Evolutionary conservation across 2,329 filamentous ascomycete species (phyloP).

Genomic region (Talaromyces verruculosus): DNA sequence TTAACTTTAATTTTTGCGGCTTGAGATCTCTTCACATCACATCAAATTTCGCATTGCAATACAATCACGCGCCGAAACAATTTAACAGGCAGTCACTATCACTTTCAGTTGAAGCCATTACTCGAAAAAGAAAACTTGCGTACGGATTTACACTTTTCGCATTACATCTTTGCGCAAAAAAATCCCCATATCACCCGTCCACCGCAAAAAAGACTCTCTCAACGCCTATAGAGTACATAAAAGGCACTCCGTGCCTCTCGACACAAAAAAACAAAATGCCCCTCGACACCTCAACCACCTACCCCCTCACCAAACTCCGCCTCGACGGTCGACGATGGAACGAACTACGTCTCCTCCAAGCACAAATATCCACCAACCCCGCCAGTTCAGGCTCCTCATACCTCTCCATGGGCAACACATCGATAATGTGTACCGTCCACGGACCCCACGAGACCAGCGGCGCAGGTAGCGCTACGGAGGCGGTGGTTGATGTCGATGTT

Average conservation of each 20-base stretch:
- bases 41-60: not conserved
- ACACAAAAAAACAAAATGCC: constrained; percentile 64
- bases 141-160: not conserved
- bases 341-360: constrained; percentile 84
- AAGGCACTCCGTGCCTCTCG: not conserved
- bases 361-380: constrained; percentile 87
- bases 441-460: constrained; percentile 69
- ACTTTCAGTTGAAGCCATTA: no score
- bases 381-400: constrained; percentile 91
- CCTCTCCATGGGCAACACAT: constrained; percentile 95
- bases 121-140: not conserved
- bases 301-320: constrained; percentile 79
- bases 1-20: constrained; percentile 21
- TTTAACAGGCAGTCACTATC: no score
- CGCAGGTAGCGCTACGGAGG: constrained; percentile 52
- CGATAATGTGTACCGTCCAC: constrained; percentile 87
- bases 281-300: constrained; percentile 89
- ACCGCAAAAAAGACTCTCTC: not conserved
- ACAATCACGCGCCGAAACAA: no score
- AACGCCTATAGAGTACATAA: not conserved
- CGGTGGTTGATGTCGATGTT: constrained; percentile 76
- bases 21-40: not conserved
- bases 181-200: not conserved
- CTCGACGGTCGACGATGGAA: constrained; percentile 92
- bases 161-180: not conserved